A percentile compares a stretch with the other conserved stretches of the same genome.
Evolutionary conservation across 163 green algal species (phyloP).

Genomic region (Chlorella variabilis): DNA sequence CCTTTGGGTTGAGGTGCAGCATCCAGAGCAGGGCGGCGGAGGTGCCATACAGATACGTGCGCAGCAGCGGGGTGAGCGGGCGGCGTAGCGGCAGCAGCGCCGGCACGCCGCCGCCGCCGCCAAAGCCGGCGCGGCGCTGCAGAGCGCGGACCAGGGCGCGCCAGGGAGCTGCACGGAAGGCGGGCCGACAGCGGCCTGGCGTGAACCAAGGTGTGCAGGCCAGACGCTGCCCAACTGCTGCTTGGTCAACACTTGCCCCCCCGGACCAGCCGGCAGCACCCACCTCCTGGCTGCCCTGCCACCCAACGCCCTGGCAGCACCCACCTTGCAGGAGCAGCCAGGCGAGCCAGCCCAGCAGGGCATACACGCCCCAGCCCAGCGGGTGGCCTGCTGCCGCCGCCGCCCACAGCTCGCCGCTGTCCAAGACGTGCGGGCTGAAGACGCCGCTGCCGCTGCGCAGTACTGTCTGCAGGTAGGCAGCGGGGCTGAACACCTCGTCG

Average conservation of each 20-base stretch:
- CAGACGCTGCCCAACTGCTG: no score
- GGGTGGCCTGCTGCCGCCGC: background rate
- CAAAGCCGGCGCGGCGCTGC: no score
- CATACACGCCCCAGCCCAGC: background rate
- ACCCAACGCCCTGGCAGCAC: background rate
- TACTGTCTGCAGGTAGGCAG: no score
- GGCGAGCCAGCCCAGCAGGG: background rate
- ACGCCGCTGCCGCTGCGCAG: background rate
- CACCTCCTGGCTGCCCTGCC: background rate
- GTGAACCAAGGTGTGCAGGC: no score
- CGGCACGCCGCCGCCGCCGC: background rate
- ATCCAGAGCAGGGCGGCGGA: constrained; percentile 8
- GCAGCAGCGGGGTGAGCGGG: background rate
- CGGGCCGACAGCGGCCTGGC: no score
- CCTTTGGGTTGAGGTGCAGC: background rate
- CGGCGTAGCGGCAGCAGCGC: background rate
- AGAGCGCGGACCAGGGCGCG: background rate
- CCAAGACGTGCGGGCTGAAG: background rate
- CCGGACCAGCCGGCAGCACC: no score
- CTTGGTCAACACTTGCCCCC: no score
- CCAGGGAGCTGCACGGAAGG: background rate
- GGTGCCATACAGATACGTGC: background rate
- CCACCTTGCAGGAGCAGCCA: constrained; percentile 18
- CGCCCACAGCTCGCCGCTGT: background rate
- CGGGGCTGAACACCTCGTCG: no score